These are phyloP conservation scores for Penicillium macrosclerotiorum DNA, from an alignment of 495 filamentous ascomycete species.

Conservation along the genomic window DNA sequence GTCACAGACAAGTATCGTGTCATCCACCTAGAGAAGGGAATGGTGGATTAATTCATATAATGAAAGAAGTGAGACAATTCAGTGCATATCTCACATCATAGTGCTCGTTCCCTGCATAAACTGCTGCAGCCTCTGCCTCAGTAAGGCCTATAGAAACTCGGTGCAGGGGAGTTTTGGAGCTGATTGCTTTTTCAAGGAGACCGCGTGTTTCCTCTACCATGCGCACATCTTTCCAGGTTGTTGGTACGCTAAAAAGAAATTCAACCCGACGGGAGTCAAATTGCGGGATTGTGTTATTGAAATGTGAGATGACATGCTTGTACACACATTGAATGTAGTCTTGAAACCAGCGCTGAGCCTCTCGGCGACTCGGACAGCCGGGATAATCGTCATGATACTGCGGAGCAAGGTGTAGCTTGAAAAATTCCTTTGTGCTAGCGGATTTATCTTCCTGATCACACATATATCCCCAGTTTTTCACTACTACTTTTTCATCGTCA, in stretches of 20 bases:
- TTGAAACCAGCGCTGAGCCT: conserved; percentile 54
- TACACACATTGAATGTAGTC: conserved; percentile 58
- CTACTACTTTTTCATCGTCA: conserved; percentile 31
- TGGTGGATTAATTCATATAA: too few relatives aligned
- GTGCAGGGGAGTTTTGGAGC: conserved; percentile 45
- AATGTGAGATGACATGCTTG: conserved; percentile 48
- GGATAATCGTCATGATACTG: conserved; percentile 35
- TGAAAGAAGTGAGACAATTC: too few relatives aligned
- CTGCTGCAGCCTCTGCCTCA: conserved; percentile 67
- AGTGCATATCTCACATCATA: conserved; percentile 23
- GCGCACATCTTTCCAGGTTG: conserved; percentile 59
- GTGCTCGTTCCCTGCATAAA: conserved; percentile 47
- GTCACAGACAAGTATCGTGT: conserved; percentile 54
- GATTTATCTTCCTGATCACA: conserved; percentile 47
- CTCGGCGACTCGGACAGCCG: conserved; percentile 29
- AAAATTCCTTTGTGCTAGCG: conserved; percentile 49
- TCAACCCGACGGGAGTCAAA: conserved; percentile 54
- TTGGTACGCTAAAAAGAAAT: conserved; percentile 67
- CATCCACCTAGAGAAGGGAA: conserved; percentile 23
- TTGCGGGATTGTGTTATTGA: conserved; percentile 37
- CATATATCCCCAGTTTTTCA: conserved; percentile 56
- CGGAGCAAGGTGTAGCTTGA: conserved; percentile 60
- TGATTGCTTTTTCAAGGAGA: conserved; percentile 51
- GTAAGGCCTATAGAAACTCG: conserved; percentile 60
- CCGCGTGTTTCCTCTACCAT: conserved; percentile 56